Evolutionary conservation across 257 asterid genomes (phyloP).

Genomic region (Gardenia jasminoides): DNA sequence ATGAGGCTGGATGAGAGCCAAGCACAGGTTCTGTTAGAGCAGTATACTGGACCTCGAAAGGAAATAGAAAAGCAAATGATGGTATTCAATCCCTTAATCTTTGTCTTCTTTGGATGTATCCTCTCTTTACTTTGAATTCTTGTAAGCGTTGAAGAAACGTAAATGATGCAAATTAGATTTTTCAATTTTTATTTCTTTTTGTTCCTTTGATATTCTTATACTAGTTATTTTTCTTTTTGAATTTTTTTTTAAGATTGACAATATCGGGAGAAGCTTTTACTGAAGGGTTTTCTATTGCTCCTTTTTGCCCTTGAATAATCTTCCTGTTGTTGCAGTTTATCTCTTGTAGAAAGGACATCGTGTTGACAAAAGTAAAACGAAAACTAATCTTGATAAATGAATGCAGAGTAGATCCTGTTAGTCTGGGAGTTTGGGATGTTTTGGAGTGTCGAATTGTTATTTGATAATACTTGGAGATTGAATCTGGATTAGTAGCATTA

Average conservation of each 20-base stretch:
- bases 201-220: not conserved
- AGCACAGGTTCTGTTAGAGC: constrained; percentile 54
- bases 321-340: not conserved
- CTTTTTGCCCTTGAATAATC: not conserved
- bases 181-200: too few species aligned
- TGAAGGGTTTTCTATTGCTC: not conserved
- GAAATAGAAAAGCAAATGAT: constrained; percentile 82
- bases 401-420: not conserved
- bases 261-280: not conserved
- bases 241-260: not conserved
- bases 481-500: not conserved
- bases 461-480: not conserved
- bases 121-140: constrained; percentile 8
- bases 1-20: constrained; percentile 65
- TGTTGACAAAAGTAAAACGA: too few species aligned
- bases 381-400: not conserved
- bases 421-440: not conserved
- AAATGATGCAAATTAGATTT: not conserved
- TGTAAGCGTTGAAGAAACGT: constrained; percentile 6
- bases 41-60: constrained; percentile 69
- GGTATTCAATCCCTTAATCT: constrained; percentile 39
- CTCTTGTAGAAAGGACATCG: not conserved
- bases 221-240: not conserved
- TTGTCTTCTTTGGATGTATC: not conserved
- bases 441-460: not conserved